Evolutionary conservation across 2,329 filamentous ascomycete genomes (phyloP).

Genomic region (Trichoderma breve): DNA sequence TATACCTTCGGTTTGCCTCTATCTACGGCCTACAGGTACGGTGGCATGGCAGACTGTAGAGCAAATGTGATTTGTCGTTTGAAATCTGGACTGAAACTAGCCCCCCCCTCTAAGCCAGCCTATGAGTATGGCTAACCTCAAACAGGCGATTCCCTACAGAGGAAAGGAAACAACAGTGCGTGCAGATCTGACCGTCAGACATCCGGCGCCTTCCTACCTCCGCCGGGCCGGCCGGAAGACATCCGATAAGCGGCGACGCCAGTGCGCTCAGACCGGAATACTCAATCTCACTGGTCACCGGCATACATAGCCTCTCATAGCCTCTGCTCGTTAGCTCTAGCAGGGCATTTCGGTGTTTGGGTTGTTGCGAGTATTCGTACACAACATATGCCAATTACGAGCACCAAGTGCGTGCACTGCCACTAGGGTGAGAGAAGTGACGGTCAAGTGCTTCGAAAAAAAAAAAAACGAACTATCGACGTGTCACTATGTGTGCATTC

Average conservation of each 20-base stretch:
- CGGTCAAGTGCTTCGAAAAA: not conserved
- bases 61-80: not conserved
- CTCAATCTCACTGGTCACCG: not conserved
- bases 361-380: not conserved
- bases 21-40: not conserved
- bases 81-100: not conserved
- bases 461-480: not conserved
- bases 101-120: not conserved
- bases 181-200: not conserved
- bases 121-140: not conserved
- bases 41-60: not conserved
- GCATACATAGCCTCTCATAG: not conserved
- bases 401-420: not conserved
- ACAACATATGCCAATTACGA: not conserved
- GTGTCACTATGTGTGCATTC: not conserved
- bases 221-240: slow-evolving; percentile 12
- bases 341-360: not conserved
- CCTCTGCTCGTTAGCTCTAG: not conserved
- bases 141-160: not conserved
- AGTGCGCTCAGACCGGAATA: not conserved
- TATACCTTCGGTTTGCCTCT: not conserved
- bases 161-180: not conserved
- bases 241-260: slow-evolving; percentile 6
- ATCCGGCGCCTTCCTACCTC: not conserved
- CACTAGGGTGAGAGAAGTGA: not conserved